Evolutionary conservation across 2,329 filamentous ascomycete genomes (phyloP).

Genomic region (Immersiporthe knoxdaviesiana): DNA sequence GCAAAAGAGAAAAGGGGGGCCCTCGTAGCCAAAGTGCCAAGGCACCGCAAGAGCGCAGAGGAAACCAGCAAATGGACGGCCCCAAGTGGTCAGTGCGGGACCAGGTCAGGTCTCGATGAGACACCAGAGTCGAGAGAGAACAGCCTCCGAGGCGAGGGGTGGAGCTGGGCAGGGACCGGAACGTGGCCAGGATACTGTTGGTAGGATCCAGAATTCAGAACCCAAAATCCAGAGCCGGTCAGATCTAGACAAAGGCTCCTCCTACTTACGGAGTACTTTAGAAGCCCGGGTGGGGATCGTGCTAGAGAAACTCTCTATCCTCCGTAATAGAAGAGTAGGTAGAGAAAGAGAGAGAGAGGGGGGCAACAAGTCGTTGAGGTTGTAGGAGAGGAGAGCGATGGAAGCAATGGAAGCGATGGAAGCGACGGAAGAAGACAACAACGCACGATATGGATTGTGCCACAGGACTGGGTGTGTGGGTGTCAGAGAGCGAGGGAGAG

Average conservation of each 20-base stretch:
- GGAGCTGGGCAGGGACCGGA: neutral
- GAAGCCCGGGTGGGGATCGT: neutral
- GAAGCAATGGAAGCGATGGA: neutral
- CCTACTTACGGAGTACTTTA: too few species aligned
- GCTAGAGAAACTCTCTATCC: neutral
- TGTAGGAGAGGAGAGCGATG: neutral
- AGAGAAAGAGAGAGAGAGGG: too few species aligned
- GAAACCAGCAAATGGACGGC: neutral
- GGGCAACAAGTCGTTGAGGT: neutral
- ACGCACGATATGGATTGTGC: neutral
- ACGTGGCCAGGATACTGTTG: neutral
- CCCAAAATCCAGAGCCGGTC: constrained; percentile 4
- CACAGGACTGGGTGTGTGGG: neutral
- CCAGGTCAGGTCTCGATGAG: constrained; percentile 3
- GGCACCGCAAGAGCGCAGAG: neutral
- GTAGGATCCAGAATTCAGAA: constrained; percentile 2
- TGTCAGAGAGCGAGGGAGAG: neutral
- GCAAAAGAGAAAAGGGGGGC: neutral
- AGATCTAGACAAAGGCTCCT: constrained; percentile 1
- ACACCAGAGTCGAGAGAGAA: neutral
- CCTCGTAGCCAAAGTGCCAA: neutral
- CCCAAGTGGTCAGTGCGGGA: neutral
- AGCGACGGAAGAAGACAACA: neutral
- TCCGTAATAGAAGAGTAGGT: neutral
- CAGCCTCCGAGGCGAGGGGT: neutral